A percentile compares a stretch with the other conserved stretches of the same genome.
These are phyloP conservation scores for Gardenia jasminoides DNA, from an alignment of 257 asterid species.

Conservation along the genomic window DNA sequence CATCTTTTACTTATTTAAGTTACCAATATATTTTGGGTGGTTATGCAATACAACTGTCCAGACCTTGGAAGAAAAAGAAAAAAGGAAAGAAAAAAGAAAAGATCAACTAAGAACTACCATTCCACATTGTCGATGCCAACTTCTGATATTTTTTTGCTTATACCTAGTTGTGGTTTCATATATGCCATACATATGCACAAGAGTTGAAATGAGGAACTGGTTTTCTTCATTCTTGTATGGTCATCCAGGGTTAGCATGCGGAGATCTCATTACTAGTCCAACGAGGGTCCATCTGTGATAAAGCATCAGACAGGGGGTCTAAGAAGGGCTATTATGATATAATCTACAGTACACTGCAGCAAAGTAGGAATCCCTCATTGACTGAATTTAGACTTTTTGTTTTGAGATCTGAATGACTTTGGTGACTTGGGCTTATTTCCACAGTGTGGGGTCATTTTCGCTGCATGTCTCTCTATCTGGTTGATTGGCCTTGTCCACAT, in stretches of 20 bases:
- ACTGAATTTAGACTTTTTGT: not conserved
- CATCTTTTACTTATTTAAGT: not conserved
- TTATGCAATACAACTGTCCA: not conserved
- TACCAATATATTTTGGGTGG: not conserved
- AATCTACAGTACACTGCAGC: not conserved
- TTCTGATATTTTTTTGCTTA: not conserved
- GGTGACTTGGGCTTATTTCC: not conserved
- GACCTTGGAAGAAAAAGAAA: not conserved
- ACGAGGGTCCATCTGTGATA: not conserved
- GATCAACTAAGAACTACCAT: not conserved
- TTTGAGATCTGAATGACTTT: not conserved
- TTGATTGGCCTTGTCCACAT: not conserved
- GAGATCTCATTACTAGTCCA: not conserved
- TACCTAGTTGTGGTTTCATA: not conserved
- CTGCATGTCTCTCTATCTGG: not conserved
- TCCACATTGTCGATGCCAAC: not conserved
- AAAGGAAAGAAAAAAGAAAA: not conserved
- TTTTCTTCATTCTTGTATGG: not conserved
- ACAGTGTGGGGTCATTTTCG: not conserved
- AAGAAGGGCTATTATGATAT: not conserved
- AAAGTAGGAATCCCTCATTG: not conserved
- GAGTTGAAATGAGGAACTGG: not conserved
- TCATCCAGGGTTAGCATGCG: not conserved
- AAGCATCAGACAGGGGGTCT: not conserved
- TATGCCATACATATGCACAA: not conserved